These are phyloP conservation scores for Dioszegia hungarica DNA, from an alignment of 768 basidiomycete species.

Conservation along the genomic window DNA sequence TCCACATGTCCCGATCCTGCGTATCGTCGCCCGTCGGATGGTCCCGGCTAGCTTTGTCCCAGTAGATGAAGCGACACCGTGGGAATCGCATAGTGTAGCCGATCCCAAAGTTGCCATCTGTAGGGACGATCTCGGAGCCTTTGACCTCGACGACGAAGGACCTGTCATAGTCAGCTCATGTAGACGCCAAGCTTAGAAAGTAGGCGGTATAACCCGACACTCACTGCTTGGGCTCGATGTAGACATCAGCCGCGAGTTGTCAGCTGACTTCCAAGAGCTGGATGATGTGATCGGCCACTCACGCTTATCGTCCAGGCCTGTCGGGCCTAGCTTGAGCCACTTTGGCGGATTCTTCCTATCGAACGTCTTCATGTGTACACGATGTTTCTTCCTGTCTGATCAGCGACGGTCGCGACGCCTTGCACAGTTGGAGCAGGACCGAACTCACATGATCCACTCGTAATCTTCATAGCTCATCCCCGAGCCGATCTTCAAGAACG, in stretches of 20 bases:
- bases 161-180: constrained; percentile 51
- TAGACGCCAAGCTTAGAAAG: too few species aligned
- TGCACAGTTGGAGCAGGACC: too few species aligned
- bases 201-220: too few species aligned
- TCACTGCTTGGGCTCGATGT: constrained; percentile 83
- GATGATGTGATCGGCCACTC: constrained; percentile 45
- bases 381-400: constrained; percentile 56
- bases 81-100: constrained; percentile 93
- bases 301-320: constrained; percentile 48
- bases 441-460: constrained; percentile 64
- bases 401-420: constrained; percentile 19
- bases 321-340: constrained; percentile 53
- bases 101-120: constrained; percentile 74
- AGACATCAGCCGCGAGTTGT: constrained; percentile 88
- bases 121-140: constrained; percentile 78
- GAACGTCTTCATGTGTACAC: constrained; percentile 65
- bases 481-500: constrained; percentile 84
- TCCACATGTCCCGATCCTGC: constrained; percentile 51
- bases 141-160: constrained; percentile 93
- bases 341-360: constrained; percentile 67
- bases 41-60: constrained; percentile 54
- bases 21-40: constrained; percentile 24
- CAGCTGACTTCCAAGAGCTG: constrained; percentile 56
- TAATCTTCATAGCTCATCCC: constrained; percentile 84
- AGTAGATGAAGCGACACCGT: constrained; percentile 70